Evolutionary conservation across 306 rosid species (phyloP).

Genomic region (Ziziphus jujuba): DNA sequence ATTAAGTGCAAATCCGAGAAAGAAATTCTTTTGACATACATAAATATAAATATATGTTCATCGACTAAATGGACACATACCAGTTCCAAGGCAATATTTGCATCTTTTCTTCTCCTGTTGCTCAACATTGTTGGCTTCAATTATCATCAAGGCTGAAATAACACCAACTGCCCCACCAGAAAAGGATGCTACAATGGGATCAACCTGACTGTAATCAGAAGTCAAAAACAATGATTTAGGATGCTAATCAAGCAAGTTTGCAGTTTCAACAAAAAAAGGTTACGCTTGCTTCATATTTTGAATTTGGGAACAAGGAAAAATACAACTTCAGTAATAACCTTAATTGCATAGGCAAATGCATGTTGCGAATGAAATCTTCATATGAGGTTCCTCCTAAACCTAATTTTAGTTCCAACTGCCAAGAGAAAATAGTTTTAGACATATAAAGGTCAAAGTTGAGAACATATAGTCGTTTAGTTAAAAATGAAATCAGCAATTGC

Average conservation of each 20-base stretch:
- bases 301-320: conserved; percentile 9
- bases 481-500: conserved; percentile 5
- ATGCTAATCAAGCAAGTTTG: conserved; percentile 18
- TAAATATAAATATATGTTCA: background rate
- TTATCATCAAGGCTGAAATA: conserved; percentile 86
- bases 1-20: too few relatives aligned
- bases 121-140: conserved; percentile 90
- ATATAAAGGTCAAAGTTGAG: conserved; percentile 14
- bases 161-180: conserved; percentile 98
- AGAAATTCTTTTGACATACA: too few relatives aligned
- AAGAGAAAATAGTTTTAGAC: conserved; percentile 20
- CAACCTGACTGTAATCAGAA: conserved; percentile 74
- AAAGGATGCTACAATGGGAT: conserved; percentile 96
- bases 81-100: conserved; percentile 91
- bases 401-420: conserved; percentile 89
- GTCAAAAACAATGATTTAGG: conserved; percentile 26
- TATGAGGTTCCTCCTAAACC: conserved; percentile 93
- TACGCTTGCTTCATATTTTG: conserved; percentile 7
- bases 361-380: conserved; percentile 85
- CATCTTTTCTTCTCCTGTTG: conserved; percentile 92
- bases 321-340: conserved; percentile 43
- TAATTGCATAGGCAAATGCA: conserved; percentile 87
- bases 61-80: conserved; percentile 32
- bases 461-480: background rate
- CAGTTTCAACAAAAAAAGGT: conserved; percentile 4